Evolutionary conservation across 768 basidiomycete species (phyloP).

Genomic region (Pulveroboletus ravenelii): DNA sequence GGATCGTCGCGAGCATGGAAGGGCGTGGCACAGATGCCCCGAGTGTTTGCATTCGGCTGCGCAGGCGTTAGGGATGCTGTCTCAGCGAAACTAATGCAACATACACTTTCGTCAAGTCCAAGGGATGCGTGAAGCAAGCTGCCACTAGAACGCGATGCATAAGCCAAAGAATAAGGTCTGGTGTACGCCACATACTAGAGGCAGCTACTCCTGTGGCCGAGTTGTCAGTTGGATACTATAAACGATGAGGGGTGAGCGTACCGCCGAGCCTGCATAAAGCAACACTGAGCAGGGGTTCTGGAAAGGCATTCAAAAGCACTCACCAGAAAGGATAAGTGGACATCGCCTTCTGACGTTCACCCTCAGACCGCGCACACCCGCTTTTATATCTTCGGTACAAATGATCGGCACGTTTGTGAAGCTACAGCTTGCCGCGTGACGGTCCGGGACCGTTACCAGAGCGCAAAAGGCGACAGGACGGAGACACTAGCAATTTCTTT

Average conservation of each 20-base stretch:
- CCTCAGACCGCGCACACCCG: background rate
- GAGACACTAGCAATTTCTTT: background rate
- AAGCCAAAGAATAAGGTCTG: background rate
- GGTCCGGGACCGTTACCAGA: background rate
- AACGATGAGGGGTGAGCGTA: slow-evolving; percentile 21
- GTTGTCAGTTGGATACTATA: slow-evolving; percentile 3
- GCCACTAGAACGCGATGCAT: slow-evolving; percentile 50
- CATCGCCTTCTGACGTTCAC: slow-evolving; percentile 16
- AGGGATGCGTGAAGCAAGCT: slow-evolving; percentile 74
- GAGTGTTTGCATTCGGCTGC: slow-evolving; percentile 79
- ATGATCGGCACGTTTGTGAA: slow-evolving; percentile 1
- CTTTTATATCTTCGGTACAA: slow-evolving; percentile 16
- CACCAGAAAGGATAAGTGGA: slow-evolving; percentile 32
- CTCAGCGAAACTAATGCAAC: slow-evolving; percentile 19
- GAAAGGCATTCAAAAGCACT: slow-evolving; percentile 3
- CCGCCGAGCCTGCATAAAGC: slow-evolving; percentile 54
- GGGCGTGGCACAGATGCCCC: slow-evolving; percentile 47
- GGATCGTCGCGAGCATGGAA: slow-evolving; percentile 63
- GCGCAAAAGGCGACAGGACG: slow-evolving; percentile 19
- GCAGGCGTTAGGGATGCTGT: slow-evolving; percentile 2
- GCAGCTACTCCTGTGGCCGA: slow-evolving; percentile 51
- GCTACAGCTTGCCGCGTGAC: slow-evolving; percentile 10
- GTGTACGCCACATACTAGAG: slow-evolving; percentile 44
- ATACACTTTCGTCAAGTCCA: slow-evolving; percentile 84
- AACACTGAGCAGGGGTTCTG: background rate